A percentile compares a stretch with the other conserved stretches of the same genome.
These are phyloP conservation scores for Tetrastigma voinierianum DNA, from an alignment of 164 flowering plant genomes.

Conservation along the genomic window DNA sequence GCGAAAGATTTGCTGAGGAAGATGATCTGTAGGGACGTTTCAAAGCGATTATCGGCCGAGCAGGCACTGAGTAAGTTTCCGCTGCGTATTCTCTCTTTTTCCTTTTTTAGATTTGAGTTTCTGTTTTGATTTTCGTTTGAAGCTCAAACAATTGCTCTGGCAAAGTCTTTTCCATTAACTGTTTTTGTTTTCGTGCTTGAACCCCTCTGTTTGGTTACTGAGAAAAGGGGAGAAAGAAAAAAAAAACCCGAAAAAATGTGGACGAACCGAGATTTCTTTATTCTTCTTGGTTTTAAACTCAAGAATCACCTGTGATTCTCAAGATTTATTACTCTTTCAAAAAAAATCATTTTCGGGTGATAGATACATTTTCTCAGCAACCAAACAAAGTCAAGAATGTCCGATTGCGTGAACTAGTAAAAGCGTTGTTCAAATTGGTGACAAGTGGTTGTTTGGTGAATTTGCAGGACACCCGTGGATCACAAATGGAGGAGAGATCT, in stretches of 20 bases:
- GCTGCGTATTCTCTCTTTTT: neutral
- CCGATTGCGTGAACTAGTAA: neutral
- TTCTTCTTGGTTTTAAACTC: no score
- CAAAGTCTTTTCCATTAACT: no score
- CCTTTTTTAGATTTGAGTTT: neutral
- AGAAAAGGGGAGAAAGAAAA: no score
- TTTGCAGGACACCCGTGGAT: conserved; percentile 81
- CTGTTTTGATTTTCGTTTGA: neutral
- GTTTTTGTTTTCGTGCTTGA: no score
- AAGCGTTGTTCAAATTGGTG: neutral
- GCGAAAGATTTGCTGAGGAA: conserved; percentile 69
- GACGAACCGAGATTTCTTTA: no score
- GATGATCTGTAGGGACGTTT: conserved; percentile 58
- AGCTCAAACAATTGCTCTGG: neutral
- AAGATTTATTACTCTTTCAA: no score
- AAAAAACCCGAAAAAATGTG: no score
- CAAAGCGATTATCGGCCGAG: conserved; percentile 53
- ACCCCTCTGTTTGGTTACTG: no score
- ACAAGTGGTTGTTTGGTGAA: neutral
- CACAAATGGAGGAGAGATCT: conserved; percentile 45
- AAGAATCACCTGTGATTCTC: no score
- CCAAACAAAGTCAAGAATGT: neutral
- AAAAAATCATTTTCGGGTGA: no score
- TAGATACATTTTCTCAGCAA: no score
- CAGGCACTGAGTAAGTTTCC: conserved; percentile 55